Evolutionary conservation across 75 land plant genomes (phyloP).

Genomic region (Sequoiadendron giganteum): DNA sequence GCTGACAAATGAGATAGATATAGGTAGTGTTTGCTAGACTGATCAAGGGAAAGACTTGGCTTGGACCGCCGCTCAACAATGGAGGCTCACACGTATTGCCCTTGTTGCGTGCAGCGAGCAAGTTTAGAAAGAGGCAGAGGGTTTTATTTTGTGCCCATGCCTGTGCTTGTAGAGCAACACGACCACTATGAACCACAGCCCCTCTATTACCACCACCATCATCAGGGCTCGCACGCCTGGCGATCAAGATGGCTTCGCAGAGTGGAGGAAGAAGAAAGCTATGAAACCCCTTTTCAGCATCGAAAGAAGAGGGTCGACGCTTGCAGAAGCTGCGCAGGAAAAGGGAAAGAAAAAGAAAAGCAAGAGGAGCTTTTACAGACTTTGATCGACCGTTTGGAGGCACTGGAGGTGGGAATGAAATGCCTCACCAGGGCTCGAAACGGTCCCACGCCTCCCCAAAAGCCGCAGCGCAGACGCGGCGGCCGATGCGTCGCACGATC

Average conservation of each 20-base stretch:
- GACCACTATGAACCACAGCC: not conserved
- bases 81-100: not conserved
- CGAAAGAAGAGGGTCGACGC: not conserved
- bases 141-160: not conserved
- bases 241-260: not conserved
- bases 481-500: not conserved
- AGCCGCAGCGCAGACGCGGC: not conserved
- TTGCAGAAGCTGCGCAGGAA: not conserved
- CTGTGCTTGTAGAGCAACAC: not conserved
- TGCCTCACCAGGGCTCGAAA: not conserved
- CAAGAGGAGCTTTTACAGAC: not conserved
- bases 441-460: not conserved
- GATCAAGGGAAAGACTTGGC: too few relatives aligned
- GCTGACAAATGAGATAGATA: too few relatives aligned
- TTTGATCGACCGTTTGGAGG: not conserved
- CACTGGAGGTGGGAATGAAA: not conserved
- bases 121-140: not conserved
- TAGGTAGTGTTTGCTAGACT: too few relatives aligned
- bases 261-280: not conserved
- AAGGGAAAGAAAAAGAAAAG: not conserved
- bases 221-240: not conserved
- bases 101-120: not conserved
- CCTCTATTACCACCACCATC: not conserved
- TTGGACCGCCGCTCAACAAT: not conserved
- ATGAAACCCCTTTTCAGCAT: not conserved